Evolutionary conservation across 441 rosid species (phyloP), one percentile per base, ranked within the genome.

Genomic region (Viola pubescens): DNA sequence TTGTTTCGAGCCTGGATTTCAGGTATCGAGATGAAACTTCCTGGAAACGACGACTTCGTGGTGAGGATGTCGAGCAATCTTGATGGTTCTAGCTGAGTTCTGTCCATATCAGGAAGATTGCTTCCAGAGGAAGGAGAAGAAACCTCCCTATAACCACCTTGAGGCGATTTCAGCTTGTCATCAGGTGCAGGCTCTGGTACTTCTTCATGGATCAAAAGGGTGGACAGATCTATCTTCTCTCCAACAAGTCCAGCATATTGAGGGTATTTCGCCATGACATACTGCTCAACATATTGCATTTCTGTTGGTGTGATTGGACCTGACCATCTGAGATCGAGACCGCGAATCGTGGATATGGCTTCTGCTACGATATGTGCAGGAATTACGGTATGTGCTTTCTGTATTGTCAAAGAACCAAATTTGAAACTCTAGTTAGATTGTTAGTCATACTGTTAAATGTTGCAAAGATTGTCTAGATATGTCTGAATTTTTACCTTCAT

Each of bases 321-420:
- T 4, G 94, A 86, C 89, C 89, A 86, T 72, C 89, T 73, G 34
- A 86, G 79, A 61, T 83, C 94, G n/a, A 86, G 83, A 9, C 84
- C 92, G 0, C 70, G 82, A 58, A 86, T 71, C n/a, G 89, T 83
- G 4, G 89, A 80, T 62, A 86, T 86, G 40, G 94, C 94, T 72
- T 86, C 89, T 4, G 94, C 94, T 14, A 83, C 75, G 9, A 82
- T 81, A 68, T 83, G 86, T 39, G 87, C 84, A 10, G 84, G 89
- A 66, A 86, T 82, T 13, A 83, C 75, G 2, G 75, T 64, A 63
- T 76, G 83, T 48, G 77, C 84, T 70, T 81, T 86, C 92, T 83
- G 87, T 59, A 26, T 42, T 42, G 26, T 44, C 10, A 40, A 41
- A 60, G 48, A 61, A n/a, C 34, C 34, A 26, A 26, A 26, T 26